Evolutionary conservation across 441 rosid species (phyloP).

Genomic region (Populus hybrid): DNA sequence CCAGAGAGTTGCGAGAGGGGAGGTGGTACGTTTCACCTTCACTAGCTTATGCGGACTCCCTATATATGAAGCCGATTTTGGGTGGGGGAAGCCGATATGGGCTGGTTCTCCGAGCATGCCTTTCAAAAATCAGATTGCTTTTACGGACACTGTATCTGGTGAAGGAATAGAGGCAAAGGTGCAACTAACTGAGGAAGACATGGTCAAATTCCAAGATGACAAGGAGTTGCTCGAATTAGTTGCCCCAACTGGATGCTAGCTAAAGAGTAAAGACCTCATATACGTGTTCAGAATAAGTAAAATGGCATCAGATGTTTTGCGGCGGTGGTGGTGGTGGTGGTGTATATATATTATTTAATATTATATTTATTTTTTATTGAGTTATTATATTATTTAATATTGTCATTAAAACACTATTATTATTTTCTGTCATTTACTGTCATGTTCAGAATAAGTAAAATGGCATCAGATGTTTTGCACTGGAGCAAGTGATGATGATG

Average conservation of each 20-base stretch:
- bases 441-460: not conserved
- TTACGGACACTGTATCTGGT: conserved; percentile 26
- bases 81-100: conserved; percentile 22
- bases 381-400: too few species aligned
- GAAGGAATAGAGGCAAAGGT: conserved; percentile 36
- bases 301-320: not conserved
- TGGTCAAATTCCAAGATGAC: conserved; percentile 21
- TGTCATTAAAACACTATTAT: too few species aligned
- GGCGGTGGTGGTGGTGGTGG: too few species aligned
- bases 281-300: not conserved
- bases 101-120: conserved; percentile 15
- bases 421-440: too few species aligned
- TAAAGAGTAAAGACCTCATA: too few species aligned
- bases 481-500: too few species aligned
- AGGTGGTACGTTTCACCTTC: conserved; percentile 10
- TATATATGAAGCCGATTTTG: conserved; percentile 23
- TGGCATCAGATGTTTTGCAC: too few species aligned
- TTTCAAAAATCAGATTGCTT: conserved; percentile 15
- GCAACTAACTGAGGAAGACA: conserved; percentile 20
- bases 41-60: conserved; percentile 25
- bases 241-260: not conserved
- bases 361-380: too few species aligned
- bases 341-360: too few species aligned
- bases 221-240: conserved; percentile 9
- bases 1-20: conserved; percentile 14